Percentiles rank a stretch among this genome's conserved stretches.
Evolutionary conservation across 1,284 basidiomycete genomes (phyloP).

Genomic region (Trichosporon coremiiforme): DNA sequence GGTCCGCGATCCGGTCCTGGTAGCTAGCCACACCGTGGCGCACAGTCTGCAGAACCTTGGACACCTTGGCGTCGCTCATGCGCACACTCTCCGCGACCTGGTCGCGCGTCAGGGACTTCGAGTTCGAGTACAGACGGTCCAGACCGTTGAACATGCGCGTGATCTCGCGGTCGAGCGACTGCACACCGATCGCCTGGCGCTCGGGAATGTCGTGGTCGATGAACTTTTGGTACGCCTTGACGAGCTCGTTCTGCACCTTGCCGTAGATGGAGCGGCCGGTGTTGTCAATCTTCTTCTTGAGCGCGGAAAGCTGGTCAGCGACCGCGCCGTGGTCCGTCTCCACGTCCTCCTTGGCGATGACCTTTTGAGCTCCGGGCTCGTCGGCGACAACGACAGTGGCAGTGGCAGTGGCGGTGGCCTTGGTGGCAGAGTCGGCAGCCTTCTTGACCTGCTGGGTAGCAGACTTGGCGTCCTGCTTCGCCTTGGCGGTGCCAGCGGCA

Average conservation of each 20-base stretch:
- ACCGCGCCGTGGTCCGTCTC: constrained; percentile 8
- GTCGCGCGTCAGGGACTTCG: constrained; percentile 38
- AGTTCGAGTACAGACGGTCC: constrained; percentile 52
- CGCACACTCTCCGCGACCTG: constrained; percentile 43
- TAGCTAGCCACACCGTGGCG: constrained; percentile 35
- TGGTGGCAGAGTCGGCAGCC: background rate
- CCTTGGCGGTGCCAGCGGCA: background rate
- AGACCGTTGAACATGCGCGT: constrained; percentile 47
- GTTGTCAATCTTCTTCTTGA: constrained; percentile 42
- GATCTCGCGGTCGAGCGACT: constrained; percentile 45
- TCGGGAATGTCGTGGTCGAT: constrained; percentile 34
- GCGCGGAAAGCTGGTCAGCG: constrained; percentile 21
- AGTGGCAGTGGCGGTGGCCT: constrained; percentile 13
- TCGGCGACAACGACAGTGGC: constrained; percentile 19
- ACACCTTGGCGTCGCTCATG: constrained; percentile 39
- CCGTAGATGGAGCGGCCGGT: constrained; percentile 40
- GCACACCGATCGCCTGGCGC: constrained; percentile 31
- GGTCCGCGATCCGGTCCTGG: constrained; percentile 31
- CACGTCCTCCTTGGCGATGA: constrained; percentile 9
- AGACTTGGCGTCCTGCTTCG: constrained; percentile 15
- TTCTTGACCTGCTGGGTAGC: constrained; percentile 20
- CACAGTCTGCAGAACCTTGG: constrained; percentile 33
- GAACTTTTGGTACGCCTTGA: constrained; percentile 24
- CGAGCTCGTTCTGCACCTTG: constrained; percentile 40
- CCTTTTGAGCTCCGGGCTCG: constrained; percentile 17